phyloP scores from a whole-genome alignment of 2,329 filamentous ascomycete species.

The Talaromyces sp. region DNA sequence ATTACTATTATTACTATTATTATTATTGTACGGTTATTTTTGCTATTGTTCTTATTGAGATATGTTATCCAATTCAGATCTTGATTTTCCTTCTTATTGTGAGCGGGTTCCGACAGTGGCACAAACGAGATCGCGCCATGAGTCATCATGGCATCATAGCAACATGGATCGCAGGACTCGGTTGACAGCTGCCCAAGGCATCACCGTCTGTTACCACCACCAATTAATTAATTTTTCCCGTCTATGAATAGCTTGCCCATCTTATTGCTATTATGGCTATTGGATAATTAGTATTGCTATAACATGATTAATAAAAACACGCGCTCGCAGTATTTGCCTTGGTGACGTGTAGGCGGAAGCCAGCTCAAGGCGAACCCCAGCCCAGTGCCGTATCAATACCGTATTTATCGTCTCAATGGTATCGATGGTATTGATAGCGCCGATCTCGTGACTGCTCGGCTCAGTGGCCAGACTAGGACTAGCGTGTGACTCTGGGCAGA shows the following conservation, averaged over 20 bases:
- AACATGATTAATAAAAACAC: too few relatives aligned
- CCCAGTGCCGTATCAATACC: not conserved
- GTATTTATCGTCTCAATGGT: not conserved
- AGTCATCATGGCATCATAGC: not conserved
- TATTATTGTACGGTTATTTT: too few relatives aligned
- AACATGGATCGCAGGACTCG: not conserved
- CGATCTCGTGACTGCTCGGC: not conserved
- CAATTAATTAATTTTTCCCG: not conserved
- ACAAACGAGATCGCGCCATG: not conserved
- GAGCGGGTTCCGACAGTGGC: too few relatives aligned
- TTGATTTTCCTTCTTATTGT: too few relatives aligned
- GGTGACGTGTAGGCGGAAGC: not conserved
- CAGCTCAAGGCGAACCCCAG: not conserved
- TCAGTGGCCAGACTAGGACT: not conserved
- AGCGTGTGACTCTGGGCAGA: not conserved
- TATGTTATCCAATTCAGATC: not conserved
- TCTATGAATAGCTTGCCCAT: not conserved
- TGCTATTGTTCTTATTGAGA: not conserved
- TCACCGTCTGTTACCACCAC: not conserved
- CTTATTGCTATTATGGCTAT: not conserved
- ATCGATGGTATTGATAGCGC: not conserved
- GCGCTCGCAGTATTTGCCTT: not conserved
- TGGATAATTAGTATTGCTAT: too few relatives aligned
- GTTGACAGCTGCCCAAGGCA: not conserved
- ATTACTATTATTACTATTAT: too few relatives aligned